Percentiles rank a stretch among this genome's conserved stretches.
phyloP scores from a whole-genome alignment of 345 rosid species.

The Pugionium dolabratum region DNA sequence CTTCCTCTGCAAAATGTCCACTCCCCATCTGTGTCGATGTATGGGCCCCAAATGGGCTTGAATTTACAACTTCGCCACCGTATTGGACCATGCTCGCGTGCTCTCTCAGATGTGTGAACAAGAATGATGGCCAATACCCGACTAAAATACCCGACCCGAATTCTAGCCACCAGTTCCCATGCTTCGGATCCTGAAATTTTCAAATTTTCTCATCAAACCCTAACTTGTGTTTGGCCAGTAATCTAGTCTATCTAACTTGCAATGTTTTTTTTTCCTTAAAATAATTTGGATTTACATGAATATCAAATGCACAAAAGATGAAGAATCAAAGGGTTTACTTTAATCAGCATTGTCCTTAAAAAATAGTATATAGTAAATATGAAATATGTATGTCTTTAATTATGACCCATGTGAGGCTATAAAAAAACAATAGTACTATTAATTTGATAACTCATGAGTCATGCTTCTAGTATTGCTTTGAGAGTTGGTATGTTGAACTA shows the following conservation, averaged over 20 bases:
- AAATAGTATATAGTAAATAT: not conserved
- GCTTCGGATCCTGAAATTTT: constrained; percentile 87
- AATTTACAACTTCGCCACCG: constrained; percentile 90
- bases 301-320: no score
- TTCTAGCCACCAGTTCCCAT: constrained; percentile 99
- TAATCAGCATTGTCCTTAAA: not conserved
- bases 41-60: constrained; percentile 72
- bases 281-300: no score
- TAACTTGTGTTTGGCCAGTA: no score
- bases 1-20: constrained; percentile 91
- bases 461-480: constrained; percentile 36
- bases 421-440: constrained; percentile 6
- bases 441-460: constrained; percentile 22
- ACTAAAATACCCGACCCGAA: constrained; percentile 91
- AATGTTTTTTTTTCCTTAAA: no score
- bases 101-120: constrained; percentile 82
- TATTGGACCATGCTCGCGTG: constrained; percentile 98
- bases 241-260: no score
- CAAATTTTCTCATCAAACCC: no score
- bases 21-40: constrained; percentile 97
- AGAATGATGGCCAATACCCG: constrained; percentile 95
- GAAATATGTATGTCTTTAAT: constrained; percentile 30
- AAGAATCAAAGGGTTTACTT: no score
- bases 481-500: constrained; percentile 32
- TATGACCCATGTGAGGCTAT: constrained; percentile 39